A percentile compares a stretch with the other conserved stretches of the same genome.
Conservation (phyloP, 257 asterid species). For the Mitragyna speciosa region DNA sequence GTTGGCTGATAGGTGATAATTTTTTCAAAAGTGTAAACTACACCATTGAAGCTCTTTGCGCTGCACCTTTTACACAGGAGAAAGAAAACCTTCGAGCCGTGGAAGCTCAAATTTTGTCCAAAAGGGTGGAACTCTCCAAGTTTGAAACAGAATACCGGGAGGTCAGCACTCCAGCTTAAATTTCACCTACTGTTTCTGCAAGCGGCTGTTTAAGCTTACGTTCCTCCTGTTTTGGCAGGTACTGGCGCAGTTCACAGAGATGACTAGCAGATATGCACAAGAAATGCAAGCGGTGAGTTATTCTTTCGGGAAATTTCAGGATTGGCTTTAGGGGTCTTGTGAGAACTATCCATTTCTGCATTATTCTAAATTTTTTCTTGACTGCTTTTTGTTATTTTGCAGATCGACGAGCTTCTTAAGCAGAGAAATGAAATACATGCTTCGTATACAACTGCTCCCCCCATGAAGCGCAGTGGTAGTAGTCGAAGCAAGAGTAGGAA, state of each 20-base stretch:
- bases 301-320: neutral
- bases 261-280: slow-evolving; percentile 89
- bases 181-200: neutral
- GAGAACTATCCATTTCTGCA: neutral
- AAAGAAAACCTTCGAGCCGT: slow-evolving; percentile 75
- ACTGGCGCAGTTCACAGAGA: slow-evolving; percentile 89
- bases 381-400: slow-evolving; percentile 12
- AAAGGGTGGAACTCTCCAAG: slow-evolving; percentile 85
- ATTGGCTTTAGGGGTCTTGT: neutral
- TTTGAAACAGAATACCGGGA: slow-evolving; percentile 94
- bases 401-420: slow-evolving; percentile 97
- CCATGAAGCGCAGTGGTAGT: slow-evolving; percentile 64
- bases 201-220: slow-evolving; percentile 20
- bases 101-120: slow-evolving; percentile 84
- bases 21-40: slow-evolving; percentile 85
- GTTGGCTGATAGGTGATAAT: slow-evolving; percentile 68
- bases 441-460: slow-evolving; percentile 61
- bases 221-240: slow-evolving; percentile 48
- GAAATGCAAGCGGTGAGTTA: slow-evolving; percentile 94
- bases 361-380: neutral
- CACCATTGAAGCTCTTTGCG: slow-evolving; percentile 81
- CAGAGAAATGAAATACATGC: slow-evolving; percentile 82
- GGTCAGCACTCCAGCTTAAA: slow-evolving; percentile 40
- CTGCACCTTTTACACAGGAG: slow-evolving; percentile 68
- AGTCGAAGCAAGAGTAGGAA: slow-evolving; percentile 63